phyloP scores from a whole-genome alignment of 1,284 basidiomycete species.

The Boletellus deceptivus region DNA sequence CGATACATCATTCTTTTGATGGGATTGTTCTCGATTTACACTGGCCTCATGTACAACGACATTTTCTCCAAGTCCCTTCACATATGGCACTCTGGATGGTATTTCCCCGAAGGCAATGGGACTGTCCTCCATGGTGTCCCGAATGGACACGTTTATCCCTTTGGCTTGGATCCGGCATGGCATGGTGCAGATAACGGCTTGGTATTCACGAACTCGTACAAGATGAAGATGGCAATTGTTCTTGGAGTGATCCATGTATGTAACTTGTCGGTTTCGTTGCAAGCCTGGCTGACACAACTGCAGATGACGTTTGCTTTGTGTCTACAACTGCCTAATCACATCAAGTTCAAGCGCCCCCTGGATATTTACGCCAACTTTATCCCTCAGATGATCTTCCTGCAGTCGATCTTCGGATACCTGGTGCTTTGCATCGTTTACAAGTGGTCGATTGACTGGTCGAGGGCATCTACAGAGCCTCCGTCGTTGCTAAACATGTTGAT shows the following conservation, averaged over 20 bases:
- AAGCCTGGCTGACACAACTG: conserved; percentile 15
- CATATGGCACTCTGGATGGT: conserved; percentile 89
- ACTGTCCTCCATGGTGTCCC: conserved; percentile 49
- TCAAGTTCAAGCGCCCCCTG: conserved; percentile 84
- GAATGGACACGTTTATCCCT: conserved; percentile 79
- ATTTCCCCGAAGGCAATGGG: conserved; percentile 57
- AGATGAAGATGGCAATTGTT: conserved; percentile 99
- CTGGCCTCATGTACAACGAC: conserved; percentile 98
- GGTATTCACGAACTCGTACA: conserved; percentile 98
- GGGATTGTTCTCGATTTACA: conserved; percentile 95
- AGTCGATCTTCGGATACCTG: conserved; percentile 97
- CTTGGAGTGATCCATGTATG: conserved; percentile 94
- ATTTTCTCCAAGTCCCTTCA: conserved; percentile 94
- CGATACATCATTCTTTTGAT: conserved; percentile 98
- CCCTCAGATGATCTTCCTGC: conserved; percentile 96
- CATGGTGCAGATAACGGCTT: conserved; percentile 91
- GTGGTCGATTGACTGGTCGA: conserved; percentile 92
- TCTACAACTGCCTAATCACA: conserved; percentile 92
- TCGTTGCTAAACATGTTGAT: conserved; percentile 96
- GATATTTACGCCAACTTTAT: conserved; percentile 95
- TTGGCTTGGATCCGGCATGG: conserved; percentile 96
- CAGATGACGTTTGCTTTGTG: conserved; percentile 99
- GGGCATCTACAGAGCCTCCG: conserved; percentile 71
- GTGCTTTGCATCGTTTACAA: conserved; percentile 96
- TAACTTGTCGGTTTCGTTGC: conserved; percentile 18